Conservation (phyloP, 2,329 filamentous ascomycete genomes). For the Coniella vitis region DNA sequence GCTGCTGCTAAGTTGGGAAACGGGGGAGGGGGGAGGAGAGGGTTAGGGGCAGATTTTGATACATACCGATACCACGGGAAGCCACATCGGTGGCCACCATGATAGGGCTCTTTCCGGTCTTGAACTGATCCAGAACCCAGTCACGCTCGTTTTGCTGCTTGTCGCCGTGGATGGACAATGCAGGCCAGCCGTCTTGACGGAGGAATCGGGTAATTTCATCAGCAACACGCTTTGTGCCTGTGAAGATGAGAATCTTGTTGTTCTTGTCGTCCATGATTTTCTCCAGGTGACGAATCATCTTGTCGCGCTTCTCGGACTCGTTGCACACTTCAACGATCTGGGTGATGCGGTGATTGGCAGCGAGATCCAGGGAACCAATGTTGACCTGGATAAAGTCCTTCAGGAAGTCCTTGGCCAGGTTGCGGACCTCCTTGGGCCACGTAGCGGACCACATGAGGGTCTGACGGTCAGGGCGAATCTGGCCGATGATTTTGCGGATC, state of each 20-base stretch:
- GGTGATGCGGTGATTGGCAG: slow-evolving; percentile 95
- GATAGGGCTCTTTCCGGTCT: slow-evolving; percentile 98
- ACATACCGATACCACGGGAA: slow-evolving; percentile 99
- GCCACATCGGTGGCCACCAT: slow-evolving; percentile 99
- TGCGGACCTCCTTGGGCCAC: slow-evolving; percentile 97
- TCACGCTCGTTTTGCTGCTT: slow-evolving; percentile 99
- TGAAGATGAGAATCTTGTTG: slow-evolving; percentile 96
- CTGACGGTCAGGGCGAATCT: slow-evolving; percentile 96
- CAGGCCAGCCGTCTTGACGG: slow-evolving; percentile 95
- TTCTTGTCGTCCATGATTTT: slow-evolving; percentile 94
- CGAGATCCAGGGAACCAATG: slow-evolving; percentile 91
- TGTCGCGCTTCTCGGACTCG: slow-evolving; percentile 95
- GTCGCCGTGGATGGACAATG: slow-evolving; percentile 96
- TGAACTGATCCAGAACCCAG: slow-evolving; percentile 99
- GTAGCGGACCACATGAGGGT: slow-evolving; percentile 99
- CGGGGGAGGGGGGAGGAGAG: slow-evolving; percentile 26
- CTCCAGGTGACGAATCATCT: slow-evolving; percentile 95
- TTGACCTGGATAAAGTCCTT: slow-evolving; percentile 98
- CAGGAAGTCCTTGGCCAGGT: slow-evolving; percentile 83
- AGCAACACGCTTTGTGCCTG: slow-evolving; percentile 86
- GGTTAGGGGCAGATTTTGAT: slow-evolving; percentile 49
- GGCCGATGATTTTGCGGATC: slow-evolving; percentile 96
- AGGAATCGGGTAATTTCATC: slow-evolving; percentile 97
- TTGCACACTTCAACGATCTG: slow-evolving; percentile 95
- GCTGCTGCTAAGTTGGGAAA: slow-evolving; percentile 43